Base-by-base conservation (phyloP, 1,139 yeast species). In the Hyphopichia fennica region DNA sequence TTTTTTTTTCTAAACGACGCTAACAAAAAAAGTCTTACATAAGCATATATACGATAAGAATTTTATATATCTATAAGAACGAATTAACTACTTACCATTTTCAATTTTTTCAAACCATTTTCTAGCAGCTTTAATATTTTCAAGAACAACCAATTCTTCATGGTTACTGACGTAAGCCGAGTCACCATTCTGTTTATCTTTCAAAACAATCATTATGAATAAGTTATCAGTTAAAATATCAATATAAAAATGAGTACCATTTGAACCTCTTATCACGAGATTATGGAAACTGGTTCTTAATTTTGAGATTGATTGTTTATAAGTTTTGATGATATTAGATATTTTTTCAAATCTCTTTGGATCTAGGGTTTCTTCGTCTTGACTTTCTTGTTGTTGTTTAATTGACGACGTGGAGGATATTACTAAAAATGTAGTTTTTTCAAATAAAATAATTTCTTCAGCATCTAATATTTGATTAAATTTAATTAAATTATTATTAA, bases 281-380 rank as follows among this genome's bases (percentile, higher is more conserved):
- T 88, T 85, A 49, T 81, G 84, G 62, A 93, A 88, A 56, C 87
- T 89, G 1, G 96, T 81, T 57, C 96, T 79, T 58, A 93, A 75
- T 62, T 90, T 90, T 40, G 90, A 83, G 41, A 95, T 90, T 47
- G 96, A 87, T 64, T 93, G 97, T 57, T 93, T 91, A 65, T 88
- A 93, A 13, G 96, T 90, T 57, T 93, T 93, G 72, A 93, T 89
- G 45, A 91, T 90, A 60, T 90, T 91, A 31, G 96, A 87, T 27
- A 93, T 90, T 62, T 91, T 91, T 59, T 93, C 99, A 58, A 91
- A 93, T 52, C 98, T 72, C 56, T 91, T 90, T 3, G 98, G 96
- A 58, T 90, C 98, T 46, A 82, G 65, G 35, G 58, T 60, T 40
- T 55, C 59, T 28, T 39, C 31, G 27, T 39, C 47, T 11, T 28